These are phyloP conservation scores for Hortiboletus campestris DNA, from an alignment of 768 basidiomycete species.

Conservation along the genomic window DNA sequence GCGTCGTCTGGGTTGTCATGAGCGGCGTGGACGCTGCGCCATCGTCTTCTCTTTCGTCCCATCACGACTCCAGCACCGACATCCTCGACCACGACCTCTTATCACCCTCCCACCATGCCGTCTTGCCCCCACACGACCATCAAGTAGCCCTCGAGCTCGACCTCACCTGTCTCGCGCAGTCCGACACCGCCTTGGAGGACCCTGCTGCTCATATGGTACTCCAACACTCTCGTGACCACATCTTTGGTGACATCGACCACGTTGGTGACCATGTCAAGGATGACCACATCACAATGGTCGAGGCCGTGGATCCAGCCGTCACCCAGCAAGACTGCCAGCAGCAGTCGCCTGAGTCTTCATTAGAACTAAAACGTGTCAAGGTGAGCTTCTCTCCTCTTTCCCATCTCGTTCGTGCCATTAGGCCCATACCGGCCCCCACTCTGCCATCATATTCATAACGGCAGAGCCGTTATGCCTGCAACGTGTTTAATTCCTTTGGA, in stretches of 20 bases:
- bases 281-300: conserved; percentile 33
- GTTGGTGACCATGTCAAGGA: conserved; percentile 34
- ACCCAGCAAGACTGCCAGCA: conserved; percentile 57
- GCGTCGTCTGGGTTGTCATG: conserved; percentile 35
- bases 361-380: conserved; percentile 85
- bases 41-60: conserved; percentile 29
- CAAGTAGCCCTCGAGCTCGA: conserved; percentile 30
- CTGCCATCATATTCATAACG: conserved; percentile 21
- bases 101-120: conserved; percentile 31
- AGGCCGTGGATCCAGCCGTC: conserved; percentile 38
- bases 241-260: conserved; percentile 34
- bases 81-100: conserved; percentile 33
- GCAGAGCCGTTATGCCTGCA: conserved; percentile 23
- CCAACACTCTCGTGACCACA: conserved; percentile 31
- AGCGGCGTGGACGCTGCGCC: conserved; percentile 41
- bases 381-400: conserved; percentile 40
- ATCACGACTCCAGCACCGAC: conserved; percentile 30
- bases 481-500: conserved; percentile 19
- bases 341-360: conserved; percentile 61
- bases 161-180: conserved; percentile 27
- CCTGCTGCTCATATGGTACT: conserved; percentile 27
- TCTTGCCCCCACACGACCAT: conserved; percentile 31
- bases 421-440: conserved; percentile 16
- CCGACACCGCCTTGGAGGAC: conserved; percentile 28
- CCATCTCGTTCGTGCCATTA: conserved; percentile 13